Percentiles rank a stretch among this genome's conserved stretches.
phyloP scores from a whole-genome alignment of 164 flowering plant species.

The Hamamelis virginiana region DNA sequence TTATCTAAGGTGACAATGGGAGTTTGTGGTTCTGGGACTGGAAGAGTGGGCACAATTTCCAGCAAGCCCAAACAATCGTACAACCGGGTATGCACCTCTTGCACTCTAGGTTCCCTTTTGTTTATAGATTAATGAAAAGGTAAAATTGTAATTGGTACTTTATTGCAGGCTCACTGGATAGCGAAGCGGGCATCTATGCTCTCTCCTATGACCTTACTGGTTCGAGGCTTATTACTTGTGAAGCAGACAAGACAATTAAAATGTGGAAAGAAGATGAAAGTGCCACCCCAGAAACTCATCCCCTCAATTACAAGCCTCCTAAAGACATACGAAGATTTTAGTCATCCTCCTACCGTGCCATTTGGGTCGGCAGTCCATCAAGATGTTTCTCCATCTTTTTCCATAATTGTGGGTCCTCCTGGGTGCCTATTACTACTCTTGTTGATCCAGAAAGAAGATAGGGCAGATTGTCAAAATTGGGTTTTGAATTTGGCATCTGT shows the following conservation, averaged over 20 bases:
- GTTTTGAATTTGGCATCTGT: not conserved
- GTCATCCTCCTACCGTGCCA: not conserved
- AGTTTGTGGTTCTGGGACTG: slow-evolving; percentile 99
- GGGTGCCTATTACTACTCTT: too few species aligned
- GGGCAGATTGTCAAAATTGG: not conserved
- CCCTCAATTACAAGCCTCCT: slow-evolving; percentile 89
- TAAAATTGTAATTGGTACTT: not conserved
- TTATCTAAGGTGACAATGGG: slow-evolving; percentile 83
- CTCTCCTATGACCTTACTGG: slow-evolving; percentile 80
- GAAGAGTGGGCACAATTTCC: slow-evolving; percentile 98
- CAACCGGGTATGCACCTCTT: slow-evolving; percentile 75
- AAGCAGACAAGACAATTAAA: slow-evolving; percentile 96
- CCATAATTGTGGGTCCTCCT: too few species aligned
- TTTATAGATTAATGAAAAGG: not conserved
- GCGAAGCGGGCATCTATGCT: slow-evolving; percentile 96
- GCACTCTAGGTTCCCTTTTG: not conserved
- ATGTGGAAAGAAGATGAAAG: slow-evolving; percentile 97
- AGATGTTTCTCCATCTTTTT: too few species aligned
- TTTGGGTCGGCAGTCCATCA: not conserved
- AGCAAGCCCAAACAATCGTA: slow-evolving; percentile 92
- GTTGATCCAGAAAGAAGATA: too few species aligned
- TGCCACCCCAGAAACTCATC: slow-evolving; percentile 96
- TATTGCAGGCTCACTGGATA: slow-evolving; percentile 90
- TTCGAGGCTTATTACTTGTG: slow-evolving; percentile 83
- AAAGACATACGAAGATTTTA: slow-evolving; percentile 86